Evolutionary conservation across 1,139 yeast species (phyloP), one percentile per base, ranked within the genome.

Genomic region (Suhomyces anneliseae): DNA sequence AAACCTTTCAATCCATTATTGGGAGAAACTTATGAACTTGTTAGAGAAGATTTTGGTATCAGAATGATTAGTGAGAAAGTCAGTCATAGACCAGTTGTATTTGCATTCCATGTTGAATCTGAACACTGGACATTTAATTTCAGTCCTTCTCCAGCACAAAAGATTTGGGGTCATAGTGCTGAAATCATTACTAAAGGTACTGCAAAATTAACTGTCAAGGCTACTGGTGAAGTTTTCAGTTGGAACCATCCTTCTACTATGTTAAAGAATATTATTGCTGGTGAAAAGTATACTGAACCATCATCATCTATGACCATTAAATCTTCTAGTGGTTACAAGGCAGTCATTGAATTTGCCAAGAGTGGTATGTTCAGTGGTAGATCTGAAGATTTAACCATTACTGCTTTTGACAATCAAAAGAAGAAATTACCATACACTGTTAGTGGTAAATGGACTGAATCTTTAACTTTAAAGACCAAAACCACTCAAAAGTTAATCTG

Each of bases 231-330:
- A 58, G 74, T 77, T 6, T 88, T 83, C 60, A 80, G 82, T 50
- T 93, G 96, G 93, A 64, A 72, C 15, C 93, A 86, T 56, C 97
- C 99, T 8, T 82, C 88, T 1, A 83, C 95, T 0, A 76, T 89
- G 61, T 70, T 93, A 60, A 85, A 93, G 58, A 92, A 92, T 60
- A 77, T 93, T 45, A 84, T 93, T 60, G 96, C 97, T 3, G 99
- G 99, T 31, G 98, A 93, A 59, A 87, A 90, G 64, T 93, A 90
- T 64, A 75, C 90, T n/a, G 99, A 93, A 62, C 99, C 99, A 2
- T 74, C 79, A 2, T 86, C 90, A 8, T 66, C 83, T 3, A 74
- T 90, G 53, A 81, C 85, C 0, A 76, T 93, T 6, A 79, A 79
- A 43, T 82, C 93, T 3, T 80, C 90, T 2, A 72, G 70, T 14